A percentile compares a stretch with the other conserved stretches of the same genome.
These are phyloP conservation scores for Rostrohypoxylon terebratum DNA, from an alignment of 495 filamentous ascomycete genomes.

Conservation along the genomic window DNA sequence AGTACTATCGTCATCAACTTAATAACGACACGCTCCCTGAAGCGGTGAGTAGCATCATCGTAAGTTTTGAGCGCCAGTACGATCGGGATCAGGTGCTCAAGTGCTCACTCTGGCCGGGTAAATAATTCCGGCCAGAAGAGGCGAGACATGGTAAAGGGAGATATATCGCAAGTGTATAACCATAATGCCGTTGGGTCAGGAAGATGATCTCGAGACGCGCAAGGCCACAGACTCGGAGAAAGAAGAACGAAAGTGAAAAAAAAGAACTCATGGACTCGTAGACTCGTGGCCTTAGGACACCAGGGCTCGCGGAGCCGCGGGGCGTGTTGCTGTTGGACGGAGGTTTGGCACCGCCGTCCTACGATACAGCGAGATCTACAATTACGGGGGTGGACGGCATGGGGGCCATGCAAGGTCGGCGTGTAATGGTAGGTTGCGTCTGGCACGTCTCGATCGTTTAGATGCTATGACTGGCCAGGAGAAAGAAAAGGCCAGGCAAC, in stretches of 20 bases:
- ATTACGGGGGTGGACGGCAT: constrained; percentile 32
- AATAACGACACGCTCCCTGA: constrained; percentile 17
- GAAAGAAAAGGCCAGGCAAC: constrained; percentile 19
- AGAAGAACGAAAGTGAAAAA: no score
- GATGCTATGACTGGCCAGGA: constrained; percentile 37
- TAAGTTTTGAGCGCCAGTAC: constrained; percentile 18
- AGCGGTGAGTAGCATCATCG: constrained; percentile 38
- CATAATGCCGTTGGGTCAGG: constrained; percentile 12
- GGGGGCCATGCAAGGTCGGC: constrained; percentile 45
- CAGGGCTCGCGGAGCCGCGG: constrained; percentile 17
- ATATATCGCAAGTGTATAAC: constrained; percentile 27
- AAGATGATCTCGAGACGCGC: background rate
- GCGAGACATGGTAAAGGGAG: constrained; percentile 21
- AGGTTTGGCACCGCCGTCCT: constrained; percentile 38
- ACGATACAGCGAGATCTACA: constrained; percentile 42
- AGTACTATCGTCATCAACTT: constrained; percentile 40
- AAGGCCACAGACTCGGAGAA: background rate
- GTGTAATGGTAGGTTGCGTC: constrained; percentile 47
- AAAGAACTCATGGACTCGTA: no score
- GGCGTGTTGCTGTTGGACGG: constrained; percentile 34
- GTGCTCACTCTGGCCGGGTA: constrained; percentile 4
- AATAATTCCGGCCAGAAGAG: constrained; percentile 25
- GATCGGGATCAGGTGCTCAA: constrained; percentile 13
- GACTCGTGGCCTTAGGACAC: no score
- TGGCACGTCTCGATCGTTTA: constrained; percentile 11